phyloP scores from a whole-genome alignment of 345 rosid species.

The Eucalyptus tenuipes region DNA sequence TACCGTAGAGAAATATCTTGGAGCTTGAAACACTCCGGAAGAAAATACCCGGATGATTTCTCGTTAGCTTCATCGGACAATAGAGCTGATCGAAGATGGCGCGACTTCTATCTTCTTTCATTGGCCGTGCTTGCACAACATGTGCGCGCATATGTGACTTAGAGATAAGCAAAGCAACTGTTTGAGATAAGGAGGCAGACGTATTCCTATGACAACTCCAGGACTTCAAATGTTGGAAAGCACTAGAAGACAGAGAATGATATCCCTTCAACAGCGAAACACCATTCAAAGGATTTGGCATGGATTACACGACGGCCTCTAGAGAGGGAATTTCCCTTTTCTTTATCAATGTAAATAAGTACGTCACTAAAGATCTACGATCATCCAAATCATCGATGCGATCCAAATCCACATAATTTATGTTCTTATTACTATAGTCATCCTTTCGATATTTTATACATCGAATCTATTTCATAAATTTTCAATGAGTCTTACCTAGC shows the following conservation, averaged over 20 bases:
- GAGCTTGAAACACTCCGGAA: neutral
- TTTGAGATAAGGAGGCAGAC: neutral
- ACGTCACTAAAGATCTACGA: too few relatives aligned
- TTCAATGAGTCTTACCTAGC: too few relatives aligned
- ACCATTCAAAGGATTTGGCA: neutral
- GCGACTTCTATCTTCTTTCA: too few relatives aligned
- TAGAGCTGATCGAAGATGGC: too few relatives aligned
- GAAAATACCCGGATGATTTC: neutral
- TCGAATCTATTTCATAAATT: too few relatives aligned
- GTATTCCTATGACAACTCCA: neutral
- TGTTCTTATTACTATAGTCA: too few relatives aligned
- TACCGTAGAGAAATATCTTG: neutral
- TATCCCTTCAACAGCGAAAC: neutral
- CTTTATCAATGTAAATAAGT: too few relatives aligned
- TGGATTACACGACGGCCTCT: neutral
- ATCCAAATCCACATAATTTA: too few relatives aligned
- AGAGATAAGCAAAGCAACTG: neutral
- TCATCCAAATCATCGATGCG: too few relatives aligned
- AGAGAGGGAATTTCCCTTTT: too few relatives aligned
- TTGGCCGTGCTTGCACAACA: neutral
- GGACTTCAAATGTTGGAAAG: neutral
- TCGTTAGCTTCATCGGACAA: neutral
- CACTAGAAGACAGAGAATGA: too few relatives aligned
- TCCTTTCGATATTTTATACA: too few relatives aligned
- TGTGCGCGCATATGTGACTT: neutral